Percentiles rank a stretch among this genome's conserved stretches.
These are phyloP conservation scores for Mortierella sp. DNA, from an alignment of 371 early-diverging fungal species.

Conservation along the genomic window DNA sequence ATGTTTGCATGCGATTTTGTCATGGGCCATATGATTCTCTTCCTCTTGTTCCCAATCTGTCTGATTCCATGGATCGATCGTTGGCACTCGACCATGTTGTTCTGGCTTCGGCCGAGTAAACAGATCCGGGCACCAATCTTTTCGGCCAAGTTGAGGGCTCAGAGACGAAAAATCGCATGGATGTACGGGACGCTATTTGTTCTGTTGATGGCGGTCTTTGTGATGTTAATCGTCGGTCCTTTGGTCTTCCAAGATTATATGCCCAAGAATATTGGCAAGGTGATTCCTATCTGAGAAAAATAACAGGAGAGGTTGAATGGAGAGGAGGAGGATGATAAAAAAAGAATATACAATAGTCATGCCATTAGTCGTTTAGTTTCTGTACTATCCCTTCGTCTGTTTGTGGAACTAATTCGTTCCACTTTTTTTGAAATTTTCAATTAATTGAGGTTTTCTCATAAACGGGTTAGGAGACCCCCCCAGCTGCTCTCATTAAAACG, in stretches of 20 bases:
- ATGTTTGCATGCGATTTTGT: constrained; percentile 84
- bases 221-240: constrained; percentile 69
- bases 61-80: constrained; percentile 79
- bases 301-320: neutral
- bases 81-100: constrained; percentile 83
- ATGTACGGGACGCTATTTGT: constrained; percentile 75
- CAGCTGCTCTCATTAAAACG: too few species aligned
- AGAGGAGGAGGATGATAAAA: too few species aligned
- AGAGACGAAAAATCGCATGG: constrained; percentile 70
- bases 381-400: too few species aligned
- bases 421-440: too few species aligned
- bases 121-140: constrained; percentile 83
- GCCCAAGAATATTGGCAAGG: constrained; percentile 13
- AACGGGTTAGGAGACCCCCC: too few species aligned
- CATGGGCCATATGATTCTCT: constrained; percentile 77
- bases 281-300: constrained; percentile 1
- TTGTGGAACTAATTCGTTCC: too few species aligned
- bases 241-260: constrained; percentile 35
- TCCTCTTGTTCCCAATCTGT: constrained; percentile 77
- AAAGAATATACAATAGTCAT: too few species aligned
- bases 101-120: constrained; percentile 83
- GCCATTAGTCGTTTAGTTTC: too few species aligned
- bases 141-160: constrained; percentile 68
- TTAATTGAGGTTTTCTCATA: too few species aligned
- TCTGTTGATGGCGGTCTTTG: constrained; percentile 65